phyloP scores from a whole-genome alignment of 2,329 filamentous ascomycete species.

The Ramularia collo-cygni region DNA sequence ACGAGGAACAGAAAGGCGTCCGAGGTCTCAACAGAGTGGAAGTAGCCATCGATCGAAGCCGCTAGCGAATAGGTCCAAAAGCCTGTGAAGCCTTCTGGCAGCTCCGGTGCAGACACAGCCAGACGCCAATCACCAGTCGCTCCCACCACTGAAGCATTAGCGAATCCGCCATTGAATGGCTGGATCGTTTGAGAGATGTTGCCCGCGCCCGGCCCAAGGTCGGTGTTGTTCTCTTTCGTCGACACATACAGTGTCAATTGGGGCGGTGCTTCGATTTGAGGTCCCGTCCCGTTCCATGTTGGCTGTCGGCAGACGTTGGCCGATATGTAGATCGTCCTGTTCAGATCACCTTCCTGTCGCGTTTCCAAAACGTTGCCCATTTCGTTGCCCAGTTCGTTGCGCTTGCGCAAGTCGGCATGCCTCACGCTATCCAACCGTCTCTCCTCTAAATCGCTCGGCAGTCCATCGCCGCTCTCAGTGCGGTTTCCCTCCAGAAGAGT shows the following conservation, averaged over 20 bases:
- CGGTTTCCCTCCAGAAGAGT: conserved; percentile 45
- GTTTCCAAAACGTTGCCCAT: conserved; percentile 12
- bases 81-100: conserved; percentile 54
- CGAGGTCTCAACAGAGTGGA: conserved; percentile 57
- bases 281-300: conserved; percentile 43
- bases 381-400: conserved; percentile 9
- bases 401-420: conserved; percentile 22
- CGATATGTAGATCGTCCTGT: conserved; percentile 64
- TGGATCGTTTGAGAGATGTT: conserved; percentile 41
- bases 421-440: conserved; percentile 5
- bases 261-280: conserved; percentile 42
- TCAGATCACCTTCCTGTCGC: conserved; percentile 13
- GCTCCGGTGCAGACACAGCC: conserved; percentile 63
- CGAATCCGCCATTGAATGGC: conserved; percentile 62
- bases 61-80: conserved; percentile 76
- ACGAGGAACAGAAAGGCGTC: conserved; percentile 64
- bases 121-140: conserved; percentile 66
- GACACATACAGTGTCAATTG: conserved; percentile 78
- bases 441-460: conserved; percentile 22
- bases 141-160: conserved; percentile 52
- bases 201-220: conserved; percentile 55
- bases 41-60: conserved; percentile 71
- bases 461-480: conserved; percentile 20
- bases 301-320: conserved; percentile 83
- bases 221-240: conserved; percentile 49